Base-by-base conservation (phyloP, 495 filamentous ascomycete genomes). In the Annulohypoxylon nitens region DNA sequence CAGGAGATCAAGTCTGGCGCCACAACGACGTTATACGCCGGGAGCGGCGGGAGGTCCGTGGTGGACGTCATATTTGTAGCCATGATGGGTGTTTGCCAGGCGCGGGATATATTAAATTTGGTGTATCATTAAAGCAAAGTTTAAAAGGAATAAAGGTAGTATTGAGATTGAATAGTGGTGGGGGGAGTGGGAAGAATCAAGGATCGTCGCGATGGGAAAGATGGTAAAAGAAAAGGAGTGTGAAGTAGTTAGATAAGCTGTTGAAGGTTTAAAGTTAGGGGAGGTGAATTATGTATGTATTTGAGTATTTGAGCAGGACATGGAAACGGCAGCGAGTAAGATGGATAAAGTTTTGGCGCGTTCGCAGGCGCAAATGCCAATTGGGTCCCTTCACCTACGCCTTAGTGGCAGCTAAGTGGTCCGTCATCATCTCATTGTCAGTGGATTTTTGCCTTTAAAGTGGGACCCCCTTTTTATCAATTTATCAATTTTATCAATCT, bases 41-140 rank as follows among this genome's bases (percentile, higher is more conserved):
- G 93, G 25, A 97, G 88, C 30, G 93, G 93, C 64, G 94, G 94
- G 43, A 97, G 87, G 67, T 77, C 82, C 60, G 80, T 88, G 64
- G 74, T 67, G 73, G 70, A 70, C 43, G 78, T 76, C 65, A 78
- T 73, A 55, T 78, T 75, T 63, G 73, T 75, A 65, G 73, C 78
- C 74, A 78, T 80, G 63, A 71, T 74, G 63, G 69, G 41, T 30
- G 39, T 16, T 33, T 33, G 62, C 58, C 67, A 74, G 30, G 39
- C 62, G 50, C 58, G 11, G 53, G 11, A 58, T 23, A 30, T 51
- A 23, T 53, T 39, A 23, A 14, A 50, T 45, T 45, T 23, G 26
- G 20, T 39, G 55, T 20, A 60, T 37, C 16, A 64, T 60, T 65
- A 54, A 43, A 23, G 57, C 25, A 62, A n/a, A 54, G 43, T 11